These are phyloP conservation scores for Talaromyces amestolkiae DNA, from an alignment of 2,329 filamentous ascomycete genomes.

Conservation along the genomic window DNA sequence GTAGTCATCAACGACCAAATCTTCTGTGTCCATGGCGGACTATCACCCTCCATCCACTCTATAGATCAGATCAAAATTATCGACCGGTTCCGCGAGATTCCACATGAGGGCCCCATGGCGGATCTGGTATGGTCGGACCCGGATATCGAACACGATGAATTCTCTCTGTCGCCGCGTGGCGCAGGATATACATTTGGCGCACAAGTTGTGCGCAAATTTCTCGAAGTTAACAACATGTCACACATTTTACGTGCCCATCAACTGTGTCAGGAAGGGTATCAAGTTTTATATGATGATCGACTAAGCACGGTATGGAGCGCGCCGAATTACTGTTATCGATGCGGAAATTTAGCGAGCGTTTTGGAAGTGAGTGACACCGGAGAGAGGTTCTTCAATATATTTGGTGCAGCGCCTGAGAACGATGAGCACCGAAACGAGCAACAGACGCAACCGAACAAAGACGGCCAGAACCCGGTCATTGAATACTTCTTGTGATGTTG, in stretches of 20 bases:
- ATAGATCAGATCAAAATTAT: conserved; percentile 99
- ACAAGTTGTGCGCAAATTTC: conserved; percentile 96
- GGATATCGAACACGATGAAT: conserved; percentile 95
- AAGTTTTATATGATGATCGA: conserved; percentile 91
- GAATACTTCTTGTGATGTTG: conserved; percentile 67
- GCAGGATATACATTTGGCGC: conserved; percentile 97
- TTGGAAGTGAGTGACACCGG: conserved; percentile 92
- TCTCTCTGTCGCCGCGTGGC: conserved; percentile 86
- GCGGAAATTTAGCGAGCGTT: conserved; percentile 95
- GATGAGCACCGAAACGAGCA: conserved; percentile 79
- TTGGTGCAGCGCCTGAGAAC: conserved; percentile 90
- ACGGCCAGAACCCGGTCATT: conserved; percentile 69
- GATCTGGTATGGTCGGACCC: conserved; percentile 98
- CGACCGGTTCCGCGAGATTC: conserved; percentile 96
- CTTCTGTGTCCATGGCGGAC: conserved; percentile 94
- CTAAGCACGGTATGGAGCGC: conserved; percentile 98
- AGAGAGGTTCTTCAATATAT: conserved; percentile 95
- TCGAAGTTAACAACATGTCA: conserved; percentile 95
- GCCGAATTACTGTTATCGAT: conserved; percentile 92
- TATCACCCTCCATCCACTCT: conserved; percentile 88
- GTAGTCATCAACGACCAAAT: conserved; percentile 99
- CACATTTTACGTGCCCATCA: conserved; percentile 98
- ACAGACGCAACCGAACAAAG: conserved; percentile 65
- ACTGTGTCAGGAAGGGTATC: conserved; percentile 95
- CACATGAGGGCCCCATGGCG: conserved; percentile 99